Base-by-base conservation (phyloP, 2,329 filamentous ascomycete genomes). In the Aspergillus fischeri region DNA sequence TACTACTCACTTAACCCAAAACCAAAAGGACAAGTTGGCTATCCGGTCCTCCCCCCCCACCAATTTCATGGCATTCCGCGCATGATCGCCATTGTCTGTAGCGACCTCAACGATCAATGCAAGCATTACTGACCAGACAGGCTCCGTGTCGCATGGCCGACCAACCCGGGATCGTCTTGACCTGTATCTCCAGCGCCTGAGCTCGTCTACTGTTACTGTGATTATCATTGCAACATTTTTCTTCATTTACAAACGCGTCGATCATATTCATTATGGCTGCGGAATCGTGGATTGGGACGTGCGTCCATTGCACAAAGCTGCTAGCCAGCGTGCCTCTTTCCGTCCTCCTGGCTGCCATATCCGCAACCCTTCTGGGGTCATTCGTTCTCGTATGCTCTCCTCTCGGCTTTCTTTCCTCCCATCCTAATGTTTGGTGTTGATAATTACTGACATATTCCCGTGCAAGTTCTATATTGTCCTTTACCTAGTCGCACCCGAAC, bases 401-500 rank as follows among this genome's bases (percentile, higher is more conserved):
- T 50, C 27, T 41, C 38, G 44, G 4, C 42, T 21, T 60, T 60
- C 49, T 11, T 27, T 20, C 27, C 32, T 55, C 24, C 44, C 6
- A 25, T 25, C 42, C 14, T n/a, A 35, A 35, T 11, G 10, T 38
- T 29, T 44, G n/a, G 17, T 20, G 21, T 14, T 27, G 32, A 35
- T 4, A n/a, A 27, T 24, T 48, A 54, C 42, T 53, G 47, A 56
- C 28, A 25, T 9, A 28, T 27, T 42, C 42, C 47, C 52, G 54
- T 35, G 4, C 32, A 35, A 89, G 86, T 71, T 87, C 67, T 92
- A 89, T 69, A 68, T 85, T 52, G 76, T 87, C 59, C 83, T 97
- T 51, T 86, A 86, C 70, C 73, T 91, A 58, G 80, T 95, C 71
- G 92, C 92, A 8, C 92, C 92, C 17, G 85, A 86, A 52, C 94